Base-by-base conservation (phyloP, 148 eudicot genomes). In the Mesembryanthemum crystallinum region DNA sequence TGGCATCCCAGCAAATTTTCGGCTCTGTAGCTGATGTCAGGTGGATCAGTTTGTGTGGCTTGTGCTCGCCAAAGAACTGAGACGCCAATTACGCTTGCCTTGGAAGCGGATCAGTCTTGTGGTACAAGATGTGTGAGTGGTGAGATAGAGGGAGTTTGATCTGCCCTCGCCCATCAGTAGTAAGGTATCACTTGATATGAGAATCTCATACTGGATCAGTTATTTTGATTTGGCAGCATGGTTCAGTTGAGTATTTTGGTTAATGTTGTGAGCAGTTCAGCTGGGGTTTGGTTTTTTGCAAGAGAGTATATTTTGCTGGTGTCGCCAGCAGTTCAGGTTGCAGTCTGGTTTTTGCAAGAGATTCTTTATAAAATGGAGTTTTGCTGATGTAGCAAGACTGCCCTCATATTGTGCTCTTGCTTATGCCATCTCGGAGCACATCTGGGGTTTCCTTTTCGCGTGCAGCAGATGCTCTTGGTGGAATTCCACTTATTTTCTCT, bases 331-430 rank as follows among this genome's bases (percentile, higher is more conserved):
- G 64, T 57, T 21, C 61, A 54, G 57, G 57, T 18, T 42, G 67
- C 55, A 27, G 69, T 65, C 33, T 29, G 75, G 57, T 72, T 14
- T n/a, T 58, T n/a, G 52, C 64, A 6, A 37, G 33, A 24, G 35
- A 32, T 37, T 23, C 0, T 59, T n/a, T n/a, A n/a, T n/a, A n/a
- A n/a, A 60, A 55, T 59, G 39, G 68, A 28, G 35, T 33, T 61
- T 61, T 27, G 35, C 68, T 62, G 60, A 55, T 35, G 49, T 58
- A 11, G 32, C 51, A 15, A n/a, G n/a, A n/a, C 8, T 21, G 49
- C 64, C 43, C 11, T 25, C 8, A 3, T 30, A 17, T n/a, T 4
- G n/a, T 15, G 20, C 20, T n/a, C n/a, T n/a, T n/a, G n/a, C n/a
- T n/a, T n/a, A n/a, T n/a, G n/a, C n/a, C 6, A 15, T 52, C 15